These are phyloP conservation scores for Blastobotrys peoriensis DNA, from an alignment of 805 yeast species.

Conservation along the genomic window DNA sequence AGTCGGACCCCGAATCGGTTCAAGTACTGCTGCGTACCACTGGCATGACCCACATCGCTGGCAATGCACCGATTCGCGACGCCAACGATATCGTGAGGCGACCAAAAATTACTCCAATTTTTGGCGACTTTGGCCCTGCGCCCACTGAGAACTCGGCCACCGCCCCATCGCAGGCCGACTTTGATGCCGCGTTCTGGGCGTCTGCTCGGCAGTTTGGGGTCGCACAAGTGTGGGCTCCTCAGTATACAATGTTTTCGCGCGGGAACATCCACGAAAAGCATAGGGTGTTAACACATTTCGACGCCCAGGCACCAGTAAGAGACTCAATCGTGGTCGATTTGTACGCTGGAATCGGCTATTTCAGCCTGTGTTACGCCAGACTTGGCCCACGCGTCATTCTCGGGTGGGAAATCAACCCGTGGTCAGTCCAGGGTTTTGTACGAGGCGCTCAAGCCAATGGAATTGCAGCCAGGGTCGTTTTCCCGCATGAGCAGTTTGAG, in stretches of 20 bases:
- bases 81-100: conserved; percentile 51
- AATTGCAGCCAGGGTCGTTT: conserved; percentile 35
- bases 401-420: conserved; percentile 82
- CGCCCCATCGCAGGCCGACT: conserved; percentile 40
- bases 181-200: conserved; percentile 64
- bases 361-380: conserved; percentile 60
- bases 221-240: conserved; percentile 77
- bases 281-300: conserved; percentile 41
- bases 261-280: conserved; percentile 81
- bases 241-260: conserved; percentile 78
- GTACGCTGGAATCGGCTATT: conserved; percentile 84
- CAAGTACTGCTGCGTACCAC: conserved; percentile 7
- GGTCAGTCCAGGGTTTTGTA: conserved; percentile 70
- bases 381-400: conserved; percentile 47
- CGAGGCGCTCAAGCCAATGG: conserved; percentile 48
- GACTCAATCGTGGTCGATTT: conserved; percentile 54
- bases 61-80: conserved; percentile 57
- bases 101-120: conserved; percentile 57
- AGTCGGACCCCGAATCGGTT: too few species aligned
- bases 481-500: conserved; percentile 29
- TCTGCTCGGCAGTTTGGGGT: conserved; percentile 64
- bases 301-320: conserved; percentile 24
- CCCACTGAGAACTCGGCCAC: conserved; percentile 11
- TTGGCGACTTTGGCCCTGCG: conserved; percentile 57
- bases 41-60: conserved; percentile 54